Evolutionary conservation across 2,329 filamentous ascomycete species (phyloP).

Genomic region (Fusarium sp.): DNA sequence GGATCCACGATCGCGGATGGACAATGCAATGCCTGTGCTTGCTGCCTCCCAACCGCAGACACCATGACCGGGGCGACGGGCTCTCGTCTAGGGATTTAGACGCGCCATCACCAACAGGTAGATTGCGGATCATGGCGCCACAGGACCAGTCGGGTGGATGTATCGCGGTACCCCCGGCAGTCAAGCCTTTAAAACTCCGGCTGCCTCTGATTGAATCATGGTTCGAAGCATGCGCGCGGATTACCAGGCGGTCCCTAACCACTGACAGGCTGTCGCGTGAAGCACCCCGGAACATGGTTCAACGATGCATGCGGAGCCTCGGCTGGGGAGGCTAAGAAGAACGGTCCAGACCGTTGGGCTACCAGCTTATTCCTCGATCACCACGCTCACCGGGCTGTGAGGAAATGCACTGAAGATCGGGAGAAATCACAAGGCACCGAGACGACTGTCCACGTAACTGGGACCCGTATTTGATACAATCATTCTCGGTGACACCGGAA

Average conservation of each 20-base stretch:
- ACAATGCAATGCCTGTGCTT: background rate
- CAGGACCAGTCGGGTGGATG: conserved; percentile 7
- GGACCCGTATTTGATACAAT: background rate
- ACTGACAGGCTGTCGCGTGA: conserved; percentile 1
- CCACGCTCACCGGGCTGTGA: background rate
- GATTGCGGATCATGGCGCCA: conserved; percentile 4
- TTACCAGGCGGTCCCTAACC: background rate
- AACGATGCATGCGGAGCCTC: conserved; percentile 17
- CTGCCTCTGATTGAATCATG: conserved; percentile 13
- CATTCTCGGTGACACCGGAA: conserved; percentile 4
- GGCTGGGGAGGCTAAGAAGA: conserved; percentile 13
- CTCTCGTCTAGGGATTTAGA: background rate
- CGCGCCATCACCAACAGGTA: background rate
- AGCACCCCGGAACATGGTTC: conserved; percentile 8
- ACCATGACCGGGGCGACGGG: background rate
- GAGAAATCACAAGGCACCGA: conserved; percentile 1
- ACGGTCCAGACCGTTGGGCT: conserved; percentile 34
- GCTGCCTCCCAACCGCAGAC: background rate
- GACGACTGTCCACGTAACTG: background rate
- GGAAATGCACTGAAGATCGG: conserved; percentile 23
- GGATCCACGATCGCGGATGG: conserved; percentile 39
- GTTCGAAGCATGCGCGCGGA: background rate
- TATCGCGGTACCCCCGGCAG: conserved; percentile 7
- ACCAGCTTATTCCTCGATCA: conserved; percentile 19
- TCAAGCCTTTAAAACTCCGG: conserved; percentile 23